A percentile compares a stretch with the other conserved stretches of the same genome.
These are phyloP conservation scores for Talaromyces borbonicus DNA, from an alignment of 495 filamentous ascomycete species.

Conservation along the genomic window DNA sequence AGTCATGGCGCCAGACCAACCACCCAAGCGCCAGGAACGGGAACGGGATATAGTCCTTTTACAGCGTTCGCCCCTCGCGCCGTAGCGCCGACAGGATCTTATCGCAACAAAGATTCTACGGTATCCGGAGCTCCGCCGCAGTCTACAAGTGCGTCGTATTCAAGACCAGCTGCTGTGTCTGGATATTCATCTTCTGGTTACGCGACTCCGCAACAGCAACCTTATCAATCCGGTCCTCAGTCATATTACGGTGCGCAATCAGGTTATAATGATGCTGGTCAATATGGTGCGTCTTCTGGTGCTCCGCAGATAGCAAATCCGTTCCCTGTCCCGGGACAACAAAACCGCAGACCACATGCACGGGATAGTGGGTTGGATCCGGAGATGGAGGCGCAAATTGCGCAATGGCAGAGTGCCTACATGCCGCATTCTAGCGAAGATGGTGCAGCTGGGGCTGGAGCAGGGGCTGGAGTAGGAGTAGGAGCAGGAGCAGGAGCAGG, in stretches of 20 bases:
- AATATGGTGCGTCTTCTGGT: constrained; percentile 43
- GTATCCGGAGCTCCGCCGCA: constrained; percentile 36
- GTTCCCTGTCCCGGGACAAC: constrained; percentile 59
- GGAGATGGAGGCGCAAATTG: constrained; percentile 85
- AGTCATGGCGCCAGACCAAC: constrained; percentile 23
- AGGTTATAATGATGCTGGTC: constrained; percentile 40
- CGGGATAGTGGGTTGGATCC: constrained; percentile 54
- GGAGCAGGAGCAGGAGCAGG: no score
- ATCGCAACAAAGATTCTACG: constrained; percentile 31
- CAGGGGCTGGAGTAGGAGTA: no score
- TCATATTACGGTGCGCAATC: constrained; percentile 42
- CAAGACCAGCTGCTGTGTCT: constrained; percentile 21
- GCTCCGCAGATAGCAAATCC: constrained; percentile 79
- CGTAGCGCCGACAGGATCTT: constrained; percentile 42
- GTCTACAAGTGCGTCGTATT: constrained; percentile 29
- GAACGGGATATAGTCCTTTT: constrained; percentile 31
- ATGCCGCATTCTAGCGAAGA: constrained; percentile 32
- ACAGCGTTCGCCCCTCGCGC: constrained; percentile 55
- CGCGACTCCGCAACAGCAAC: constrained; percentile 21
- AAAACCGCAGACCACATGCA: constrained; percentile 32
- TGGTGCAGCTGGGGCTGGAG: no score
- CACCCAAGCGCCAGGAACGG: constrained; percentile 9
- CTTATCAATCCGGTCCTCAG: constrained; percentile 33
- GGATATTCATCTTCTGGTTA: constrained; percentile 27
- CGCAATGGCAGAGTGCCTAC: constrained; percentile 95